Evolutionary conservation across 129 eudicot species (phyloP), one percentile per base, ranked within the genome.

Genomic region (Lonicera japonica): DNA sequence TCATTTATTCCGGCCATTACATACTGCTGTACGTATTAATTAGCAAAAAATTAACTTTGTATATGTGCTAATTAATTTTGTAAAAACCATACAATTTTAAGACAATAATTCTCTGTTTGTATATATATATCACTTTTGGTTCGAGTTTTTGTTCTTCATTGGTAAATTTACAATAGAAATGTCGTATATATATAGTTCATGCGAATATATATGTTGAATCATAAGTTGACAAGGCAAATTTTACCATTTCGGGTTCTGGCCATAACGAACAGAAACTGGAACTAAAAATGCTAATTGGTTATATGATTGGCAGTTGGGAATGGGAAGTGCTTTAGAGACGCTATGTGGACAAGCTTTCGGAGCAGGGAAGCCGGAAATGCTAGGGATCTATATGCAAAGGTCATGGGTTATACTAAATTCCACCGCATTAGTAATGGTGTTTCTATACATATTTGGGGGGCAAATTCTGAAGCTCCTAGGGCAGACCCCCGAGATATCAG

Each of bases 321-420:
- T 78, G 79, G 94, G 89, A 20, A 82, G 94, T 62, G 96, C 94
- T 11, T 18, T 79, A 0, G 89, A 88, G 54, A 88, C 96, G 0
- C 74, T 82, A 23, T 88, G 94, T 54, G 96, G 96, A 19, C 96
- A 88, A 77, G 94, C 96, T 0, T 88, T 24, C 16, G 96, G 96
- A 9, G 96, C 96, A 20, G 84, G 82, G 10, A 77, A 84, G 16
- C 46, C 52, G 0, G 76, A 76, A 4, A 74, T 79, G 96, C 81
- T 88, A 21, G 96, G 96, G 17, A 71, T 84, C 8, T 76, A 88
- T 73, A 36, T 84, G 76, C 96, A 88, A 70, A 76, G 82, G 62
- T 79, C 96, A 14, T 82, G 82, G 94, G 29, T 88, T 6, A 55
- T 88, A 5, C 87, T 84, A 54, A 69, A 80, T 71, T 25, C 71